These are phyloP conservation scores for Trametes sanguinea DNA, from an alignment of 768 basidiomycete species.

Conservation along the genomic window DNA sequence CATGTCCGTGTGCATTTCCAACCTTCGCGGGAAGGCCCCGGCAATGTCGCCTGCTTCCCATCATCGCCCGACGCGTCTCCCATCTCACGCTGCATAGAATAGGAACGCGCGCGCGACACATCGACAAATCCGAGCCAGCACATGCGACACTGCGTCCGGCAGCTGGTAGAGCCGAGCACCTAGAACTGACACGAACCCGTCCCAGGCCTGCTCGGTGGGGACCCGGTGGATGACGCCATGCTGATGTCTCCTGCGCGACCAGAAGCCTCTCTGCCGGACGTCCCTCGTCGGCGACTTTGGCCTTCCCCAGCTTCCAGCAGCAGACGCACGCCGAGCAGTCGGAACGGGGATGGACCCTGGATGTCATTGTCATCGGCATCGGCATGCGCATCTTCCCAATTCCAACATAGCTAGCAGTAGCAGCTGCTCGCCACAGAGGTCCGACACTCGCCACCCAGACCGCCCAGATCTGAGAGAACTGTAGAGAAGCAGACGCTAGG, in stretches of 20 bases:
- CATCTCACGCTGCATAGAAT: neutral
- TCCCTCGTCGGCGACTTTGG: neutral
- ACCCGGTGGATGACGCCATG: slow-evolving; percentile 4
- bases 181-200: neutral
- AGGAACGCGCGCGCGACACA: neutral
- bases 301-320: neutral
- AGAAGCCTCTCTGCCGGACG: neutral
- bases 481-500: neutral
- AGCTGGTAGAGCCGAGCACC: slow-evolving; percentile 4
- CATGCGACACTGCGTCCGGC: neutral
- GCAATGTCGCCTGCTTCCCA: slow-evolving; percentile 5
- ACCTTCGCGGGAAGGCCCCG: slow-evolving; percentile 21
- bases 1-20: neutral
- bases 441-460: neutral
- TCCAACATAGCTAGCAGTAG: no score
- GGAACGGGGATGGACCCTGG: neutral
- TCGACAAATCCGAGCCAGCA: no score
- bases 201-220: neutral
- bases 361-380: neutral
- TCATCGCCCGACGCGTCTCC: neutral
- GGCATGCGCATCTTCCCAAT: no score
- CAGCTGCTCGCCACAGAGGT: neutral
- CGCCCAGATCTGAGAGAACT: neutral
- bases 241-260: slow-evolving; percentile 13
- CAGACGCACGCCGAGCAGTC: neutral